These are phyloP conservation scores for Stephania yunnanensis DNA, from an alignment of 164 flowering plant species.

Conservation along the genomic window DNA sequence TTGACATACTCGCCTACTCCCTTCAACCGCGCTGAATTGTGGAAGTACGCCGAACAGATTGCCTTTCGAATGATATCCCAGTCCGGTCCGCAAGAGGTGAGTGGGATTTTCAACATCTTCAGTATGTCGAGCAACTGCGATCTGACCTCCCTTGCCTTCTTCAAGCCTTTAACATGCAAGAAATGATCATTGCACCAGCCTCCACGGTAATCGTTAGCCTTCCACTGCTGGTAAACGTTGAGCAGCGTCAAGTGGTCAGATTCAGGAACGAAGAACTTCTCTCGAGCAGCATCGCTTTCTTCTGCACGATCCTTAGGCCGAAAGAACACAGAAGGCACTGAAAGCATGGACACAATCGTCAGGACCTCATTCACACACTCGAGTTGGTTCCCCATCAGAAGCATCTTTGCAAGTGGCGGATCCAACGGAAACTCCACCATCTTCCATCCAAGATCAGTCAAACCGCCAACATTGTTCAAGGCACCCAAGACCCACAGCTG, in stretches of 20 bases:
- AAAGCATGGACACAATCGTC: slow-evolving; percentile 90
- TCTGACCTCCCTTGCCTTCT: slow-evolving; percentile 88
- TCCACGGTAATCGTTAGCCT: slow-evolving; percentile 62
- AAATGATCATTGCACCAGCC: slow-evolving; percentile 94
- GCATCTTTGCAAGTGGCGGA: slow-evolving; percentile 96
- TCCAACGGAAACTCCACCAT: slow-evolving; percentile 96
- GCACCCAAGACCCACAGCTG: slow-evolving; percentile 95
- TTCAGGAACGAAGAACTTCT: slow-evolving; percentile 81
- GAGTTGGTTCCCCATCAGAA: slow-evolving; percentile 68
- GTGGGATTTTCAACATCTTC: slow-evolving; percentile 58
- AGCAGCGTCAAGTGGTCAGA: slow-evolving; percentile 88
- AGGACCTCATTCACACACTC: slow-evolving; percentile 73
- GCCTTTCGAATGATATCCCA: slow-evolving; percentile 81
- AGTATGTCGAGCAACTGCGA: slow-evolving; percentile 82
- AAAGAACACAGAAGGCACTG: slow-evolving; percentile 92
- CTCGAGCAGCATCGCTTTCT: slow-evolving; percentile 93
- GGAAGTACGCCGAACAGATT: slow-evolving; percentile 87
- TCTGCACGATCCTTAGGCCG: slow-evolving; percentile 84
- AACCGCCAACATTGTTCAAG: slow-evolving; percentile 61
- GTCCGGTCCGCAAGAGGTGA: slow-evolving; percentile 63
- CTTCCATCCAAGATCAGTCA: slow-evolving; percentile 85
- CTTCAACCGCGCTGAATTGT: slow-evolving; percentile 76
- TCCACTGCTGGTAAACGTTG: slow-evolving; percentile 87
- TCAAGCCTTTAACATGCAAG: slow-evolving; percentile 75
- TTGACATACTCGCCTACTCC: slow-evolving; percentile 87